A percentile compares a stretch with the other conserved stretches of the same genome.
These are phyloP conservation scores for Panicum hallii DNA, from an alignment of 202 grass and related monocot species.

Conservation along the genomic window DNA sequence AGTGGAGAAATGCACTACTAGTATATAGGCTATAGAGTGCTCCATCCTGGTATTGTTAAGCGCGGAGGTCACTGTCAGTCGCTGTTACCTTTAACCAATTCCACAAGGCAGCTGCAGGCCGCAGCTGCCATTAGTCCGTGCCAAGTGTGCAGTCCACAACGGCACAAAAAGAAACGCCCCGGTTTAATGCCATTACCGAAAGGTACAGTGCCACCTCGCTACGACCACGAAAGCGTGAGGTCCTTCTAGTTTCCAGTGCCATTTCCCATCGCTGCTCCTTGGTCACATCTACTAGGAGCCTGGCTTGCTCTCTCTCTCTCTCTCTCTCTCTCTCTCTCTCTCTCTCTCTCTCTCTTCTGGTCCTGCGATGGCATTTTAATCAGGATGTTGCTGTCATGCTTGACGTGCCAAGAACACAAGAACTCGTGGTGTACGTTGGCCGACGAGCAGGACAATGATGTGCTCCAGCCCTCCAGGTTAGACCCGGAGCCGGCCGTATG, in stretches of 20 bases:
- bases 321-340: neutral
- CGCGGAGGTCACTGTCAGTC: constrained; percentile 22
- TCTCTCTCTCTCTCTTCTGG: neutral
- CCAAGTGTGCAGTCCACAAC: constrained; percentile 55
- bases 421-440: constrained; percentile 26
- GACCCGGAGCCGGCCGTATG: neutral
- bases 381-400: constrained; percentile 1
- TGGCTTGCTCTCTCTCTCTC: too few relatives aligned
- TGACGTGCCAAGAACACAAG: neutral
- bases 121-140: constrained; percentile 37
- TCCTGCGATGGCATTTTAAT: constrained; percentile 14
- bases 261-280: constrained; percentile 38
- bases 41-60: neutral
- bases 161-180: neutral
- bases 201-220: neutral
- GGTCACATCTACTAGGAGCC: neutral
- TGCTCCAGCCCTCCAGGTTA: constrained; percentile 36
- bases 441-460: constrained; percentile 14
- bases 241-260: neutral
- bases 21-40: neutral
- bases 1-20: constrained; percentile 7
- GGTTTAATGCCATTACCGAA: neutral
- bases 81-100: constrained; percentile 44
- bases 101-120: constrained; percentile 25
- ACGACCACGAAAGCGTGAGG: neutral